Percentiles rank a stretch among this genome's conserved stretches.
Conservation (phyloP, 2,329 filamentous ascomycete species). For the Hypoxylon sp. region DNA sequence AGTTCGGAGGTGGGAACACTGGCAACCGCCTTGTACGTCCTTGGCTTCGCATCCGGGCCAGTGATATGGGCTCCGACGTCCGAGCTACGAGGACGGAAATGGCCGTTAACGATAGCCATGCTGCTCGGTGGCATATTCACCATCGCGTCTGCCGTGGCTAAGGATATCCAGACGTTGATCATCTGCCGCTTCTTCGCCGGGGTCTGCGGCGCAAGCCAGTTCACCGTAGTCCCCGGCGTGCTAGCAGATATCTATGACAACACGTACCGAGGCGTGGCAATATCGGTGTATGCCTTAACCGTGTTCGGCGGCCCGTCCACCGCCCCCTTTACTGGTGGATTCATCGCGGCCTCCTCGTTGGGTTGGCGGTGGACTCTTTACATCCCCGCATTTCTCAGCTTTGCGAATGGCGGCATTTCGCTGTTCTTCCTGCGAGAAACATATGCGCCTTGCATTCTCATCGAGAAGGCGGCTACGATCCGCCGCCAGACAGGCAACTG, state of each 20-base stretch:
- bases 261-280: slow-evolving; percentile 6
- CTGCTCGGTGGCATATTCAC: slow-evolving; percentile 2
- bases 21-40: slow-evolving; percentile 1
- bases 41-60: slow-evolving; percentile 9
- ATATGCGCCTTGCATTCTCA: slow-evolving; percentile 3
- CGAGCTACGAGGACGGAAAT: slow-evolving; percentile 8
- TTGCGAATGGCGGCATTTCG: neutral
- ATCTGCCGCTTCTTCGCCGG: slow-evolving; percentile 15
- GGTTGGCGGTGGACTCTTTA: slow-evolving; percentile 14
- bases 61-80: slow-evolving; percentile 9
- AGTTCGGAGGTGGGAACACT: neutral
- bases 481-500: slow-evolving; percentile 4
- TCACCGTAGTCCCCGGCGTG: neutral
- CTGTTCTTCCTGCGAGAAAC: slow-evolving; percentile 2
- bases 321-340: slow-evolving; percentile 2
- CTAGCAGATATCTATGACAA: slow-evolving; percentile 16
- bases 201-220: neutral
- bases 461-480: neutral
- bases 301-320: slow-evolving; percentile 1
- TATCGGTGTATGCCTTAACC: slow-evolving; percentile 3
- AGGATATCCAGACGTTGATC: slow-evolving; percentile 13
- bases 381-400: neutral
- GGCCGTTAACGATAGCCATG: slow-evolving; percentile 5
- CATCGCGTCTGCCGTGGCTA: neutral
- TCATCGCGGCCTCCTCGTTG: neutral